These are phyloP conservation scores for Zymoseptoria crescenta DNA, from an alignment of 2,329 filamentous ascomycete species.

Conservation along the genomic window DNA sequence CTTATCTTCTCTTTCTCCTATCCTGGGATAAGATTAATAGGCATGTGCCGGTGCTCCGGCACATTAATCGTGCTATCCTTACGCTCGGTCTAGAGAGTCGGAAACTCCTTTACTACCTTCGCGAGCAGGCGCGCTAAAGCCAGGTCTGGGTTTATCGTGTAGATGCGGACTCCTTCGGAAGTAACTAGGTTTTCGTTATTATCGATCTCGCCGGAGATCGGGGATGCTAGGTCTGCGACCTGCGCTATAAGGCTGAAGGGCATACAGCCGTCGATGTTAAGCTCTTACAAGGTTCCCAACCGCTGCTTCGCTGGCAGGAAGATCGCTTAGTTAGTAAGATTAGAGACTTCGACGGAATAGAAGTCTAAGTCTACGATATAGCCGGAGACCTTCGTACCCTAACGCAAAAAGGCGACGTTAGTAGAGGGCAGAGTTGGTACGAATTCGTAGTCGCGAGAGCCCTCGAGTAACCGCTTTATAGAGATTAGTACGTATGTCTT, in stretches of 20 bases:
- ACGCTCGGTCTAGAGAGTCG: background rate
- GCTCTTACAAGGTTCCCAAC: background rate
- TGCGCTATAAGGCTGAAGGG: too few species aligned
- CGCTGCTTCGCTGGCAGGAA: background rate
- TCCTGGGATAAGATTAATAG: background rate
- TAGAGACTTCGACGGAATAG: background rate
- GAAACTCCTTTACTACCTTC: background rate
- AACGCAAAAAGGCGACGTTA: background rate
- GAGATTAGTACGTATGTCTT: background rate
- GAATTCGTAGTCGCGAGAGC: background rate
- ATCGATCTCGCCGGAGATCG: too few species aligned
- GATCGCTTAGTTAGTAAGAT: background rate
- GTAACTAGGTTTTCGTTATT: background rate
- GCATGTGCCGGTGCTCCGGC: background rate
- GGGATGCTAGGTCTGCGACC: too few species aligned
- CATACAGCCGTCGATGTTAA: background rate
- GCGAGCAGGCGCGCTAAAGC: background rate
- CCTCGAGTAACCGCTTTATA: background rate
- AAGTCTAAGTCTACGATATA: background rate
- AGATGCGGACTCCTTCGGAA: background rate
- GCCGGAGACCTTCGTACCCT: background rate
- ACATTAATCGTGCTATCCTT: background rate
- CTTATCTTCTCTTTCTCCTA: background rate
- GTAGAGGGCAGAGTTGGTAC: background rate
- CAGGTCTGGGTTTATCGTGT: background rate